Conservation (phyloP, 441 rosid species). For the Kokia cookei region DNA sequence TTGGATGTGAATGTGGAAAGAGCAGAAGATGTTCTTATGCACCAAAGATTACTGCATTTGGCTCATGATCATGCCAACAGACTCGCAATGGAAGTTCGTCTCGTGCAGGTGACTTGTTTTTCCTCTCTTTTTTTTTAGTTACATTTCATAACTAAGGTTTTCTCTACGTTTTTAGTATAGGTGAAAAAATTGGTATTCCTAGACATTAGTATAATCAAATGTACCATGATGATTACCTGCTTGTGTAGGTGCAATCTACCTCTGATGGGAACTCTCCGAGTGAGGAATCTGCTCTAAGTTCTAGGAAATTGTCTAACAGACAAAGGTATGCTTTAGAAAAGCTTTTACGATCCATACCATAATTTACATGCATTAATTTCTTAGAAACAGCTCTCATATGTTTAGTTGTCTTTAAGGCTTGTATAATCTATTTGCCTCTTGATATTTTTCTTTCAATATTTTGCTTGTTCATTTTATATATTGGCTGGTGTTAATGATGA, state of each 20-base stretch:
- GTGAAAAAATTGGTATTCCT: neutral
- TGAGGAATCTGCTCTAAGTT: conserved; percentile 26
- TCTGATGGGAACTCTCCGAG: conserved; percentile 32
- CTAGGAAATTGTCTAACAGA: conserved; percentile 18
- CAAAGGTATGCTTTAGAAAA: conserved; percentile 39
- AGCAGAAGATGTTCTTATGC: conserved; percentile 67
- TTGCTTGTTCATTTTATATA: neutral
- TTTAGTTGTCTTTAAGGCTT: too few relatives aligned
- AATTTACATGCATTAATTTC: too few relatives aligned
- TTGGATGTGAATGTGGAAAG: conserved; percentile 70
- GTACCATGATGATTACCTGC: conserved; percentile 21
- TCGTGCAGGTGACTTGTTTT: conserved; percentile 38
- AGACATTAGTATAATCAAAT: conserved; percentile 16
- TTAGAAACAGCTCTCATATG: too few relatives aligned
- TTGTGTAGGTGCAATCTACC: conserved; percentile 59
- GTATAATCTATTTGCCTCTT: too few relatives aligned
- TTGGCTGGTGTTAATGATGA: conserved; percentile 10
- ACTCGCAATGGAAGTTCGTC: conserved; percentile 62
- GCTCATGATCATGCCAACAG: conserved; percentile 51
- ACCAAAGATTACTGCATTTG: conserved; percentile 47
- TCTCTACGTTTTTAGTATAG: neutral
- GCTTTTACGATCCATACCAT: too few relatives aligned
- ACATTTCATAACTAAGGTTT: neutral
- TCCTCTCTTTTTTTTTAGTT: neutral
- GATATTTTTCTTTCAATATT: too few relatives aligned